phyloP scores from a whole-genome alignment of 116 monocot genomes.

The Phalaenopsis hybrid region DNA sequence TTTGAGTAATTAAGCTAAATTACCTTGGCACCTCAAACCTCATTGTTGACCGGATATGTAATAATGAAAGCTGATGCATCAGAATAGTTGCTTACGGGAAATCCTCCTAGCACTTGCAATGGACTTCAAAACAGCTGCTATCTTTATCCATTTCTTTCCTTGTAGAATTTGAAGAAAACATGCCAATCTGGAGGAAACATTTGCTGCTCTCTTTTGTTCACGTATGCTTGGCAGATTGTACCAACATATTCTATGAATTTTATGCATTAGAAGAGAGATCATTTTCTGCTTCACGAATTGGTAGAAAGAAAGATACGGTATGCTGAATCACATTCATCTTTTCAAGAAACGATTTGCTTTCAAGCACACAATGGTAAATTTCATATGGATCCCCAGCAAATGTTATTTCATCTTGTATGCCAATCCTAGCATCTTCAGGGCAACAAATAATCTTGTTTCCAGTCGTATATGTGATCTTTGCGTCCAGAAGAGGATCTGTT shows the following conservation, averaged over 20 bases:
- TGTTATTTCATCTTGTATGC: conserved; percentile 79
- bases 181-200: too few relatives aligned
- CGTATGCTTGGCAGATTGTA: conserved; percentile 74
- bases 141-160: too few relatives aligned
- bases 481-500: conserved; percentile 50
- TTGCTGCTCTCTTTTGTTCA: conserved; percentile 78
- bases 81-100: too few relatives aligned
- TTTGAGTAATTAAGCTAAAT: too few relatives aligned
- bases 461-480: conserved; percentile 59
- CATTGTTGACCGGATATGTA: too few relatives aligned
- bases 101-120: too few relatives aligned
- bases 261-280: conserved; percentile 95
- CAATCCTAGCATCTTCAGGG: conserved; percentile 77
- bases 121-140: too few relatives aligned
- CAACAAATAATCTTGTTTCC: conserved; percentile 86
- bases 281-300: conserved; percentile 82
- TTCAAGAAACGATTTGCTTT: too few relatives aligned
- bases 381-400: conserved; percentile 98
- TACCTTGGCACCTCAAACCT: too few relatives aligned
- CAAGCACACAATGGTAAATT: neutral
- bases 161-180: too few relatives aligned
- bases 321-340: conserved; percentile 43
- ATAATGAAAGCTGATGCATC: too few relatives aligned
- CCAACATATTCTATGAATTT: conserved; percentile 97
- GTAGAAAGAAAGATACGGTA: conserved; percentile 88